phyloP scores from a whole-genome alignment of 2,329 filamentous ascomycete genomes.

The Trichoderma arundinaceum region DNA sequence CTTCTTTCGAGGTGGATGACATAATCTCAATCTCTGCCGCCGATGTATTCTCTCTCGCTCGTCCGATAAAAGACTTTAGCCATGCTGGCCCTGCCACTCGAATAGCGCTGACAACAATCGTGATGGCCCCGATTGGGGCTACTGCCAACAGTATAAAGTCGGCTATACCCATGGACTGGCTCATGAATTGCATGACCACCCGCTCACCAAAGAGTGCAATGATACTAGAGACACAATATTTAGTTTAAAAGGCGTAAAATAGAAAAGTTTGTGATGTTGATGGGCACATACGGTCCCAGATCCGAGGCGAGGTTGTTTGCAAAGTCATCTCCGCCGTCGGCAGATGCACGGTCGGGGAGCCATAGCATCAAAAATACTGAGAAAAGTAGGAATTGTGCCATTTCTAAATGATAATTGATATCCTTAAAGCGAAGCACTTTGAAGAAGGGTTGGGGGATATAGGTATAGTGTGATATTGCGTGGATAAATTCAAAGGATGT shows the following conservation, averaged over 20 bases:
- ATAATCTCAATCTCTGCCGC: conserved; percentile 51
- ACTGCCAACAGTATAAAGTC: conserved; percentile 56
- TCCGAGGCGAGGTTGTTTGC: conserved; percentile 36
- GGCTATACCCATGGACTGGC: conserved; percentile 47
- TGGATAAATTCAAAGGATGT: no score
- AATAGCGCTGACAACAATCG: conserved; percentile 51
- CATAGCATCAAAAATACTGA: neutral
- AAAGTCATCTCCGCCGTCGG: conserved; percentile 36
- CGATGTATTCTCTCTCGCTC: conserved; percentile 51
- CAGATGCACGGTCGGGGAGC: neutral
- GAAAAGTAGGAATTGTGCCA: neutral
- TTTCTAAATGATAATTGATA: neutral
- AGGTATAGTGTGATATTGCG: no score
- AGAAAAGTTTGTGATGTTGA: neutral
- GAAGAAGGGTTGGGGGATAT: neutral
- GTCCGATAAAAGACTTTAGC: conserved; percentile 52
- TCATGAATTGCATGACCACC: conserved; percentile 56
- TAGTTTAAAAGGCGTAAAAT: neutral
- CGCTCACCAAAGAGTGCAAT: conserved; percentile 50
- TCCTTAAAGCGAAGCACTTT: neutral
- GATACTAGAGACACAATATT: conserved; percentile 19
- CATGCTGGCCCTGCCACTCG: conserved; percentile 51
- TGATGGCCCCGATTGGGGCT: conserved; percentile 53
- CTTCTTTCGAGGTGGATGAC: conserved; percentile 53
- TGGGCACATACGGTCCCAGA: conserved; percentile 30